Evolutionary conservation across 768 basidiomycete genomes (phyloP).

Genomic region (Amanita brunnescens): DNA sequence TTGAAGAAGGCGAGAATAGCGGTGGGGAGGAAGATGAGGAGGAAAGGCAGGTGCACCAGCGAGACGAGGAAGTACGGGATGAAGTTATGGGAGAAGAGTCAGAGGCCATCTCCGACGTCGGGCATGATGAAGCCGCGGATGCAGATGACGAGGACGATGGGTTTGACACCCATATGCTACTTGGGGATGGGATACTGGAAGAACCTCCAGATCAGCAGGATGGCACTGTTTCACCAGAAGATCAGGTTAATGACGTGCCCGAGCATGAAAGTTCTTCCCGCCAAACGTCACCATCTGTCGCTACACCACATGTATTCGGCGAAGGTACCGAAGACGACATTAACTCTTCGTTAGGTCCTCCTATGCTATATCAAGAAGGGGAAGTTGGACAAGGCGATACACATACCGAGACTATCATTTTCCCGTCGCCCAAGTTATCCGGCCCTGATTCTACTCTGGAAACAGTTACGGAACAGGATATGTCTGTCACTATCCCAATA

Average conservation of each 20-base stretch:
- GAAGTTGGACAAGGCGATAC: neutral
- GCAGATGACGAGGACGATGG: constrained; percentile 12
- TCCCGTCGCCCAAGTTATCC: neutral
- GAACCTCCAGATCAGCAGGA: constrained; percentile 1
- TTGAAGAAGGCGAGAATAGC: constrained; percentile 20
- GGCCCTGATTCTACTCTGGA: neutral
- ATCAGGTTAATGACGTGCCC: neutral
- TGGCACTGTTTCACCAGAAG: neutral
- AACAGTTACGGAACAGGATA: neutral
- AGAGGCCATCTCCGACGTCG: neutral
- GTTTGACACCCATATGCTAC: constrained; percentile 11
- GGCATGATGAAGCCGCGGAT: constrained; percentile 8
- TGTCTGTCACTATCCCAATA: neutral
- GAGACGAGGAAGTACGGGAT: constrained; percentile 8
- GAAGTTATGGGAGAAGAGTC: constrained; percentile 1
- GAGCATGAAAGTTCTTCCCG: constrained; percentile 6
- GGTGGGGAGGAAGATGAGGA: constrained; percentile 25
- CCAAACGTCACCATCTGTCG: constrained; percentile 7
- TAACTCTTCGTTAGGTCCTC: neutral
- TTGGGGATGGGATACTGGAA: neutral
- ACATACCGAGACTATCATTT: neutral
- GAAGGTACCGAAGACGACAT: neutral
- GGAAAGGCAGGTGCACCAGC: constrained; percentile 6
- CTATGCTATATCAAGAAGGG: constrained; percentile 1
- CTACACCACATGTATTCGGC: neutral